Evolutionary conservation across 176 grass and related monocot genomes (phyloP), one percentile per base, ranked within the genome.

Genomic region (Cocos nucifera): DNA sequence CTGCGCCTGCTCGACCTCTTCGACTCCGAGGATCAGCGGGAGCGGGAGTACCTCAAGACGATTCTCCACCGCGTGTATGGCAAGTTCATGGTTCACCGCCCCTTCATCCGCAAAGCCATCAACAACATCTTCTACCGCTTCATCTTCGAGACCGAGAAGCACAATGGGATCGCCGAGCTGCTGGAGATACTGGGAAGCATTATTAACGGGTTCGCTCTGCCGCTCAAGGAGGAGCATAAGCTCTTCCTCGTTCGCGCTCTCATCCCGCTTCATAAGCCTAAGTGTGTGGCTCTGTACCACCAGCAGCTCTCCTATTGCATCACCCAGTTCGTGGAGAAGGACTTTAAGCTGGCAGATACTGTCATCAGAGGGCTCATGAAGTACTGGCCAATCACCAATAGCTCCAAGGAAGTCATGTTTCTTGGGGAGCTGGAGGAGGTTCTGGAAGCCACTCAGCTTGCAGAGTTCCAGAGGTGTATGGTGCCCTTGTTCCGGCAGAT

Each of bases 391-490:
- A 64, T 94, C 64, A 88, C 84, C 66, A 94, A 94, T 67, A 94
- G 89, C 73, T 68, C 74, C 30, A 94, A 94, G 17, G 89, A 88
- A 66, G 89, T 88, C 66, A 79, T 94, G 75, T 94, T 94, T 71
- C 67, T 94, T 59, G 81, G 89, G 22, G 89, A 94, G 28, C 60
- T 94, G 28, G 89, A 94, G 71, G 89, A 94, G 78, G 82, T 88
- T 71, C 58, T 94, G 61, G 89, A 94, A 73, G 80, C 80, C 65
- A 94, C 71, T n/a, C 84, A 94, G 54, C 73, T 75, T 49, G 80
- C 77, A 0, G 89, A 94, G 67, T 94, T 94, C 63, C 89, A 94
- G 74, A 94, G 88, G 70, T 94, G 84, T 73, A 94, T 94, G 89
- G 84, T 88, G 49, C 89, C 89, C 49, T 80, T 94, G 67, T 94